Evolutionary conservation across 768 basidiomycete genomes (phyloP).

Genomic region (Hygrophorus russula): DNA sequence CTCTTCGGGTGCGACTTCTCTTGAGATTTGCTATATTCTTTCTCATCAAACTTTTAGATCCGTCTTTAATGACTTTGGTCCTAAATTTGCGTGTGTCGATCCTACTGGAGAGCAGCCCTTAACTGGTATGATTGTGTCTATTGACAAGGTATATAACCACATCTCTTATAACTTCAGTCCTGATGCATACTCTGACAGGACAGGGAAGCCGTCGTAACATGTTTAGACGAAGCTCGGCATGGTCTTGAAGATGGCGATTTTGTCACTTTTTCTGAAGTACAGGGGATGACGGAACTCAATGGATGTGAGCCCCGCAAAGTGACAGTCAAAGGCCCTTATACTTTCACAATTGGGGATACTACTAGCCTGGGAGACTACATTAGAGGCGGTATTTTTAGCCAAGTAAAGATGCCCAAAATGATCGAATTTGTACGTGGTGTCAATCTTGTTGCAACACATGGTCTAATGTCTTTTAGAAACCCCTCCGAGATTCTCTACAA

Average conservation of each 20-base stretch:
- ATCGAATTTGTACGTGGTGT: conserved; percentile 71
- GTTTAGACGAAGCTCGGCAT: conserved; percentile 93
- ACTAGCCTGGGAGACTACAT: conserved; percentile 66
- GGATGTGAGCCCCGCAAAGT: conserved; percentile 87
- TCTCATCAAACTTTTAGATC: conserved; percentile 36
- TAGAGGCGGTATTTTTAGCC: conserved; percentile 88
- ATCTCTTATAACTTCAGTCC: neutral
- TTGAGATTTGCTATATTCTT: neutral
- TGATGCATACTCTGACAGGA: conserved; percentile 33
- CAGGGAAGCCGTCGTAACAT: conserved; percentile 87
- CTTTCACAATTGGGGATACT: conserved; percentile 93
- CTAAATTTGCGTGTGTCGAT: conserved; percentile 91
- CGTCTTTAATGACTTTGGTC: conserved; percentile 94
- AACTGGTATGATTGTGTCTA: conserved; percentile 89
- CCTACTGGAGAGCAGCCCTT: conserved; percentile 96
- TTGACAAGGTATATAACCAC: conserved; percentile 54
- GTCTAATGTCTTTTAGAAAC: conserved; percentile 84
- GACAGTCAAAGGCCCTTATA: conserved; percentile 93
- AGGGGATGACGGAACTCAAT: conserved; percentile 90
- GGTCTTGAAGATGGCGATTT: conserved; percentile 98
- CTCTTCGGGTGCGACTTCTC: conserved; percentile 70
- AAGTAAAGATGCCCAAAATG: conserved; percentile 98
- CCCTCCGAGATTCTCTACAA: conserved; percentile 74
- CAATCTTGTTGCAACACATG: neutral
- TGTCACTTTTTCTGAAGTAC: conserved; percentile 92